Evolutionary conservation across 1,284 basidiomycete species (phyloP), one percentile per base, ranked within the genome.

Genomic region (Pseudozyma sp.): DNA sequence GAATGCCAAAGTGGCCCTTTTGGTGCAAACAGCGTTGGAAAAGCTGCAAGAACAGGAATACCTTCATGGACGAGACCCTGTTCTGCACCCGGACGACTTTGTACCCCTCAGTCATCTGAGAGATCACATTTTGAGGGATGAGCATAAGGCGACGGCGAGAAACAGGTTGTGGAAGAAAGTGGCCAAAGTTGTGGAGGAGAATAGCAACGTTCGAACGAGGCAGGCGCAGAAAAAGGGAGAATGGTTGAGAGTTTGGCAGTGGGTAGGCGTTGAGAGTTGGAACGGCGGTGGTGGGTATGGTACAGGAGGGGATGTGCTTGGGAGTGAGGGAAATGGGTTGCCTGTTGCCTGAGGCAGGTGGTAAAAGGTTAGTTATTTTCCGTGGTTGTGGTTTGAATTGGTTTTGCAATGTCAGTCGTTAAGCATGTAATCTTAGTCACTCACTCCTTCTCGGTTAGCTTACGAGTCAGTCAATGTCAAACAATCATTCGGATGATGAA

Each of bases 141-240:
- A 93, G 65, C 92, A 93, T 81, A 91, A 91, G 25, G 88, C 92
- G 14, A 83, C 88, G 8, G 87, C 87, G 35, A 89, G 95, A 51
- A 89, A 90, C 63, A 87, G 90, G 39, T 81, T 98, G 38, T 99
- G 97, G 97, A 88, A 89, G 51, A 89, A 89, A 64, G 97, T 99
- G 45, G 92, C 93, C 83, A 90, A 89, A 52, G 87, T 95, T 49
- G 93, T 99, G 1, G 96, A 99, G 86, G 90, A 90, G 59, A 99
- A 99, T 86, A 90, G 94, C 18, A 99, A 99, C 86, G 93, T 99
- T 18, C 90, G 93, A 60, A 91, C 91, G 31, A 92, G 93, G 83
- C 88, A 96, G 70, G 92, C 93, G 84, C 95, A 98, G 86, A 89
- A 93, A 50, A 88, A 89, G 69, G 95, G 94, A 53, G 96, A 89